A percentile compares a stretch with the other conserved stretches of the same genome.
Conservation (phyloP, 257 asterid genomes). For the Parsonsia alboflavescens region DNA sequence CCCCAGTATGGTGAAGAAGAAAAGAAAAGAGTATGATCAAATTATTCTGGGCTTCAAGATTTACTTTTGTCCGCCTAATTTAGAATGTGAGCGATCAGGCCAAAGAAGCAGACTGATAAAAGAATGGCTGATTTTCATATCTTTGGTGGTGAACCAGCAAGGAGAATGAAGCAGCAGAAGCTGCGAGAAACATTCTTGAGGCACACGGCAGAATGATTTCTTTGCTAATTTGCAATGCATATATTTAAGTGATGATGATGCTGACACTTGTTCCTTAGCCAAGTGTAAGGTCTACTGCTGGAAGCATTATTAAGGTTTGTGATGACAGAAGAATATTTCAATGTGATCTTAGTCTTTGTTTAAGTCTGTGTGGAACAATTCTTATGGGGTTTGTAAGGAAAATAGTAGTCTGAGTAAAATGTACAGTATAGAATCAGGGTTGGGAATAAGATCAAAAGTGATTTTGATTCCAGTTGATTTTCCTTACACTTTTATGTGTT, state of each 20-base stretch:
- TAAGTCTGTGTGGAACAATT: neutral
- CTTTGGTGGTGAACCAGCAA: neutral
- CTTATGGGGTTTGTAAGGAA: neutral
- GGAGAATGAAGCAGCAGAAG: neutral
- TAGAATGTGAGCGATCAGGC: neutral
- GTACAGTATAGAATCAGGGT: neutral
- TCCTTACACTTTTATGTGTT: neutral
- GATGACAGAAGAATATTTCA: neutral
- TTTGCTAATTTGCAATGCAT: neutral
- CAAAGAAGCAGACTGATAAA: constrained; percentile 6
- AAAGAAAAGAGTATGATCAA: neutral
- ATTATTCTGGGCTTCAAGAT: neutral
- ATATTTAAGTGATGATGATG: too few relatives aligned
- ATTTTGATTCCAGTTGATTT: neutral
- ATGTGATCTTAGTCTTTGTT: neutral
- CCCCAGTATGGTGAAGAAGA: neutral
- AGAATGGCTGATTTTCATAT: neutral
- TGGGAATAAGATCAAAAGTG: neutral
- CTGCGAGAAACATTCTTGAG: neutral
- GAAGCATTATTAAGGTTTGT: neutral
- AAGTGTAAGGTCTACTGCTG: neutral
- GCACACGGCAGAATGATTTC: neutral
- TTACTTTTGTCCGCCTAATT: neutral
- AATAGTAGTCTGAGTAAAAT: neutral
- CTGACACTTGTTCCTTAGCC: neutral